Evolutionary conservation across 352 stramenopile genomes (phyloP), one percentile per base, ranked within the genome.

Genomic region (Phytophthora uliginosa): DNA sequence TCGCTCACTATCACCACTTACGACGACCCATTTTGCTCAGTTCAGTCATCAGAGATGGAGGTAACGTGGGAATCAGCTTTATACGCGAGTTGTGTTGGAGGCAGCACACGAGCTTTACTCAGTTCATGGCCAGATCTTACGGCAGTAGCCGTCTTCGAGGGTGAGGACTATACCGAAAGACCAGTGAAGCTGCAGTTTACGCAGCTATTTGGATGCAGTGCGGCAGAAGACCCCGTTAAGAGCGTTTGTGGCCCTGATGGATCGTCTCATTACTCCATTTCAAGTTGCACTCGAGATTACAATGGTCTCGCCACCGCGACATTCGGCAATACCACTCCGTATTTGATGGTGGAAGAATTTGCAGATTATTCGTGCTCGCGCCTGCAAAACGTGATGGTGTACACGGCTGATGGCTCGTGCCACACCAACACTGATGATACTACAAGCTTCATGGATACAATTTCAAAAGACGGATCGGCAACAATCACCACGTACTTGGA

Each of bases 301-400:
- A 47, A n/a, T 20, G 51, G 18, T 1, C 17, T 60, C 13, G 10
- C 58, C 10, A 3, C 22, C 4, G 4, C 33, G 18, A 50, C 40
- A 34, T 69, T 69, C 15, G 45, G 62, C 36, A 26, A 22, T 58
- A 12, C 26, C 2, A 57, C 4, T 1, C 62, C 62, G 4, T 62
- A 62, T 28, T 48, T 69, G 24, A 36, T 69, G 6, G 36, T 69
- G 7, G 36, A 61, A 28, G 53, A 69, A 36, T 69, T 69, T 24
- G 7, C 38, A 5, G 53, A 56, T 15, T 28, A 31, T 13, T 61
- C 7, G 20, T 61, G 62, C 22, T 9, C 1, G 3, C 22, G 7
- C n/a, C 24, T 36, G 0, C 20, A 47, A n/a, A 69, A 34, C 10
- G 52, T 57, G 24, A 24, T 3, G n/a, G 52, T 57, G 9, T 62